phyloP scores from a whole-genome alignment of 148 eudicot species.

The Polygonum aviculare region DNA sequence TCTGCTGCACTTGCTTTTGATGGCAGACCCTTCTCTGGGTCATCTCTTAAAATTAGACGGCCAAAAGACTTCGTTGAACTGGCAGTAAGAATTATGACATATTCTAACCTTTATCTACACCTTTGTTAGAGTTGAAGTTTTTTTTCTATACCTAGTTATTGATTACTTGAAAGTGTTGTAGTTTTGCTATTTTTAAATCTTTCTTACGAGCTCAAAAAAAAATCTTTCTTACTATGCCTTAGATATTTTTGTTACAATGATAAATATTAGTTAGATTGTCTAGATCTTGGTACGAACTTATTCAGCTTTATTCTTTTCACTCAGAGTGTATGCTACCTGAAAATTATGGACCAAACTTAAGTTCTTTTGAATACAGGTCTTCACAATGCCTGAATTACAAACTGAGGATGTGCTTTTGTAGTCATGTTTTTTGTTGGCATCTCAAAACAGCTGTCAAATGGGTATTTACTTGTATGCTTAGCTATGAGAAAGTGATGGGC shows the following conservation, averaged over 20 bases:
- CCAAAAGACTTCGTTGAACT: slow-evolving; percentile 75
- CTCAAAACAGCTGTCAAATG: neutral
- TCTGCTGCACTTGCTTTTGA: slow-evolving; percentile 80
- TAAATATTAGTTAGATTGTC: neutral
- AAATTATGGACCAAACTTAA: neutral
- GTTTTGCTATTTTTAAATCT: neutral
- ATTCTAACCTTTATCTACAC: slow-evolving; percentile 8
- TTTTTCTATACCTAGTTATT: neutral
- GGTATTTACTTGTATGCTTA: neutral
- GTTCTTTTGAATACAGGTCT: neutral
- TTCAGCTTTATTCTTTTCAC: neutral
- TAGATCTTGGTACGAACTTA: neutral
- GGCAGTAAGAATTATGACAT: slow-evolving; percentile 51
- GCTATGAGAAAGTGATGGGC: neutral
- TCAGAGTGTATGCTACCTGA: neutral
- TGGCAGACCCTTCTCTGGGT: slow-evolving; percentile 64
- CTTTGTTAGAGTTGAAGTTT: neutral
- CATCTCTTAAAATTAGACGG: slow-evolving; percentile 74
- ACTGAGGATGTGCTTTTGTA: neutral
- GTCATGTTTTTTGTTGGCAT: neutral
- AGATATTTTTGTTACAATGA: neutral
- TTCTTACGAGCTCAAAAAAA: too few species aligned
- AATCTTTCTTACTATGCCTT: neutral
- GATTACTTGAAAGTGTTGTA: neutral
- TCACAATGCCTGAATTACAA: neutral